phyloP scores from a whole-genome alignment of 345 rosid species.

The Lenwebbia sp. region DNA sequence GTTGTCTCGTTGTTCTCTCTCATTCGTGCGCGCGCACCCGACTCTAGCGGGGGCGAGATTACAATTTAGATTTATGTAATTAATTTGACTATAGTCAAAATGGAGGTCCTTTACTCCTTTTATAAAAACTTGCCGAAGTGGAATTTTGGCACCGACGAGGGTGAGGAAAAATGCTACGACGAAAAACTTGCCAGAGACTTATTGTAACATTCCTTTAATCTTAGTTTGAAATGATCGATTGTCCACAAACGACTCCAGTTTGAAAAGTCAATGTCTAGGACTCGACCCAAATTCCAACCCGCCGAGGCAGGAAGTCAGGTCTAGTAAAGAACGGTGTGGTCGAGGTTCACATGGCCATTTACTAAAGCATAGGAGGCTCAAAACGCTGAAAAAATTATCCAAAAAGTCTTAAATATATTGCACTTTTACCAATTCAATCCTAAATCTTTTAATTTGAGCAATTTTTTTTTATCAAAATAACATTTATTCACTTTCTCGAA shows the following conservation, averaged over 20 bases:
- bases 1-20: fast-evolving
- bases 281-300: background rate
- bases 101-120: background rate
- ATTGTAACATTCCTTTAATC: background rate
- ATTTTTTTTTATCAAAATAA: too few relatives aligned
- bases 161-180: background rate
- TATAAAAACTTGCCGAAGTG: background rate
- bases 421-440: too few relatives aligned
- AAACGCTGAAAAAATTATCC: background rate
- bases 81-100: background rate
- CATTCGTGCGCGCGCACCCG: background rate
- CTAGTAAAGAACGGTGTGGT: background rate
- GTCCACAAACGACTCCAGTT: background rate
- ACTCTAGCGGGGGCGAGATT: background rate
- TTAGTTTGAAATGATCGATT: background rate
- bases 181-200: background rate
- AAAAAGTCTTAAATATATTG: too few relatives aligned
- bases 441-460: too few relatives aligned
- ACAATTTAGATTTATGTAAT: background rate
- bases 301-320: background rate
- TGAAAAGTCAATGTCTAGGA: background rate
- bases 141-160: background rate
- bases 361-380: background rate
- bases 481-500: too few relatives aligned
- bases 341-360: background rate